These are phyloP conservation scores for Ambrosia artemisiifolia DNA, from an alignment of 129 eudicot species.

Conservation along the genomic window DNA sequence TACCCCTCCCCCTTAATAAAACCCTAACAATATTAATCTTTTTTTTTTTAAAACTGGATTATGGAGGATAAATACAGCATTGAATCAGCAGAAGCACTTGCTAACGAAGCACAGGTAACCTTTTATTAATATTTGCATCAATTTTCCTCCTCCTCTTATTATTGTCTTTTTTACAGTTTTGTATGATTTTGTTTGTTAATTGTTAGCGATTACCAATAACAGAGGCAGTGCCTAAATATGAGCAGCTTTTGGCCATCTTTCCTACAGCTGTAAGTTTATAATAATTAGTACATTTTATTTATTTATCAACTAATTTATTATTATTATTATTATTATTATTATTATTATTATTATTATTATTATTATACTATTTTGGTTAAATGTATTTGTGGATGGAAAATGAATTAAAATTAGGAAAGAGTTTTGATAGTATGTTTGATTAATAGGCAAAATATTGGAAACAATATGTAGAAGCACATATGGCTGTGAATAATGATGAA, in stretches of 20 bases:
- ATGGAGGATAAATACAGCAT: conserved; percentile 68
- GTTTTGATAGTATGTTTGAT: neutral
- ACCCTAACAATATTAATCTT: conserved; percentile 16
- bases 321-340: too few species aligned
- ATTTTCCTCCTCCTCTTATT: neutral
- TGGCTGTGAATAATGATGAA: conserved; percentile 87
- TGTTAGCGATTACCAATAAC: conserved; percentile 71
- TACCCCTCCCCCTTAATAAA: neutral
- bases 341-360: too few species aligned
- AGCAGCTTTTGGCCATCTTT: conserved; percentile 72
- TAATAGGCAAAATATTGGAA: conserved; percentile 93
- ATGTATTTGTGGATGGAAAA: conserved; percentile 4
- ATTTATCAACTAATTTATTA: too few species aligned
- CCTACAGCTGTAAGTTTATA: conserved; percentile 74
- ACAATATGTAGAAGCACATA: conserved; percentile 96
- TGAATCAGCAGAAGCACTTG: conserved; percentile 86
- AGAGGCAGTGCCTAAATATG: conserved; percentile 80
- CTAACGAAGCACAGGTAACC: conserved; percentile 78
- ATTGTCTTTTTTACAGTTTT: neutral
- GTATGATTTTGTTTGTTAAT: neutral
- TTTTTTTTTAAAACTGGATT: neutral
- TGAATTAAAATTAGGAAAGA: neutral
- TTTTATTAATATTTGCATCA: neutral
- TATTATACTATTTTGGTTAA: too few species aligned
- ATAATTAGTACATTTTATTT: neutral